Percentiles rank a stretch among this genome's conserved stretches.
Evolutionary conservation across 1,284 basidiomycete species (phyloP).

Genomic region (Mycosarcoma mackinlayi): DNA sequence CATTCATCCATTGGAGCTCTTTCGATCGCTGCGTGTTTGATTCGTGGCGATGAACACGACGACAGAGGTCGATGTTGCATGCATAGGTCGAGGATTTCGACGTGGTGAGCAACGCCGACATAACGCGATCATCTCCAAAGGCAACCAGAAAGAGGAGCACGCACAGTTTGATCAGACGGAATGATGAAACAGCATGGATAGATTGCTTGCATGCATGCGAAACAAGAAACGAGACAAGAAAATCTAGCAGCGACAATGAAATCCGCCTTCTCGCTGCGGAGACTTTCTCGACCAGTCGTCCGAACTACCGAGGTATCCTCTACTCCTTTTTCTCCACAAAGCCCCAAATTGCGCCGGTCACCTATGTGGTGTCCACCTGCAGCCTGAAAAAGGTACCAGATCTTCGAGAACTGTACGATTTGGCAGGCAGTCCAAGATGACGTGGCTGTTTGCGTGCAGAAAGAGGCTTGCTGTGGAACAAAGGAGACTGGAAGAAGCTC

Average conservation of each 20-base stretch:
- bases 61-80: too few species aligned
- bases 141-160: neutral
- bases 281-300: conserved; percentile 23
- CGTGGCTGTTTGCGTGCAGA: neutral
- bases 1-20: too few species aligned
- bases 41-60: too few species aligned
- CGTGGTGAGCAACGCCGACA: too few species aligned
- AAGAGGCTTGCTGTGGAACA: neutral
- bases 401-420: conserved; percentile 24
- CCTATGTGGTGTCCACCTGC: neutral
- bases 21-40: too few species aligned
- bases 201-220: conserved; percentile 8
- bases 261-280: neutral
- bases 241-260: neutral
- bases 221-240: neutral
- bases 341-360: too few species aligned
- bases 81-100: too few species aligned
- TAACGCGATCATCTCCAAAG: too few species aligned
- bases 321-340: too few species aligned
- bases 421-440: neutral
- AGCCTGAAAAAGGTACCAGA: neutral
- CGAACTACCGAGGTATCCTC: conserved; percentile 31
- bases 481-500: neutral
- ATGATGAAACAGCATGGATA: neutral
- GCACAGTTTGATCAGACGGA: neutral